A percentile compares a stretch with the other conserved stretches of the same genome.
phyloP scores from a whole-genome alignment of 2,329 filamentous ascomycete genomes.

The Byssoonygena ceratinophila region DNA sequence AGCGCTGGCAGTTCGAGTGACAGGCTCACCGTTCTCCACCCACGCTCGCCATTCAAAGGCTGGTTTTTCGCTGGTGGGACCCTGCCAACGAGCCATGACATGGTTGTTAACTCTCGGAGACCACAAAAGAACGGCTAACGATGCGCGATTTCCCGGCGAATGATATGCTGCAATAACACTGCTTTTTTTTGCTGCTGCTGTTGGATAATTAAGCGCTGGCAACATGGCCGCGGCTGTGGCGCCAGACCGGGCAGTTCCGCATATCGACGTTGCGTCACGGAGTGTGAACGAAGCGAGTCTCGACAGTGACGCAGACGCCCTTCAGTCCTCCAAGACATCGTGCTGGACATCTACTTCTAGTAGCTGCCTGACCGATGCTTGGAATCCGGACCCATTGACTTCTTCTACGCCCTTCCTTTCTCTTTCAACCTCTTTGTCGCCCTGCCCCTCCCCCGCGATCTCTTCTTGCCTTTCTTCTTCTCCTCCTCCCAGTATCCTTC shows the following conservation, averaged over 20 bases:
- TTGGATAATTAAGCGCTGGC: neutral
- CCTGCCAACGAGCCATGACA: neutral
- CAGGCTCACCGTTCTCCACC: neutral
- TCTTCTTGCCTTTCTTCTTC: neutral
- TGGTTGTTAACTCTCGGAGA: neutral
- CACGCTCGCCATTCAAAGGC: neutral
- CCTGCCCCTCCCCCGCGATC: conserved; percentile 10
- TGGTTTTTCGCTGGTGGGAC: neutral
- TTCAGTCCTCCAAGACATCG: neutral
- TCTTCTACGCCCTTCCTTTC: neutral
- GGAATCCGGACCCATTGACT: neutral
- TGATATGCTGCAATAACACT: neutral
- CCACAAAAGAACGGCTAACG: neutral
- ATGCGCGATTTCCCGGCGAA: neutral
- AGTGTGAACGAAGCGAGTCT: neutral
- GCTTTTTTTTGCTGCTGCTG: no score
- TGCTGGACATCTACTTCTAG: neutral
- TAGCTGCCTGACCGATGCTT: neutral
- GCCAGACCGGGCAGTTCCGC: neutral
- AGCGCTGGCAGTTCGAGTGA: no score
- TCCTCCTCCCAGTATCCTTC: conserved; percentile 1
- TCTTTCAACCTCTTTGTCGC: conserved; percentile 4
- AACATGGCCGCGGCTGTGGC: conserved; percentile 5
- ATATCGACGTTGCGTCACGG: neutral
- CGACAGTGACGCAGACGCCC: neutral